A percentile compares a stretch with the other conserved stretches of the same genome.
phyloP scores from a whole-genome alignment of 2,329 filamentous ascomycete species.

The Hawksworthiomyces lignivorus region DNA sequence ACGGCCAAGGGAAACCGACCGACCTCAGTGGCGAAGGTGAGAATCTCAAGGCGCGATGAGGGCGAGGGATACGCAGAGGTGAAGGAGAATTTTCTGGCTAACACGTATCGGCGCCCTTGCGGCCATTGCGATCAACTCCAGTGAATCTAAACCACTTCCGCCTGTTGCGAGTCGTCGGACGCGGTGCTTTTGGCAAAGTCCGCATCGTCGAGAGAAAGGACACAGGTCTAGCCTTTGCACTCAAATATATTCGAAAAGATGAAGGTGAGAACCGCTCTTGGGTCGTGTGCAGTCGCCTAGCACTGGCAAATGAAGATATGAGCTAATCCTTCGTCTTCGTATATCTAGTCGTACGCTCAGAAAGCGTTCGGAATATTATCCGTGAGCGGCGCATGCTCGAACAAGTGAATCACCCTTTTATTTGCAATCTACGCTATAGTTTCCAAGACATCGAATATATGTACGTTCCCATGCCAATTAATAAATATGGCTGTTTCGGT shows the following conservation, averaged over 20 bases:
- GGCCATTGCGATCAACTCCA: conserved; percentile 27
- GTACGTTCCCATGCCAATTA: no score
- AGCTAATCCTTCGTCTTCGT: conserved; percentile 18
- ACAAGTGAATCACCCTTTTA: conserved; percentile 93
- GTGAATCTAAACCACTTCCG: conserved; percentile 98
- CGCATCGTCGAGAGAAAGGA: conserved; percentile 98
- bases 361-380: conserved; percentile 97
- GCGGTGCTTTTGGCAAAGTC: conserved; percentile 97
- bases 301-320: no score
- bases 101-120: neutral
- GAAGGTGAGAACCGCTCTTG: no score
- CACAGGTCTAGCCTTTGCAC: conserved; percentile 82
- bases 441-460: conserved; percentile 99
- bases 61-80: no score
- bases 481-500: neutral
- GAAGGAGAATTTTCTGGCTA: no score
- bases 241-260: conserved; percentile 99
- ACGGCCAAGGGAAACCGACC: conserved; percentile 89
- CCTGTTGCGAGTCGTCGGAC: conserved; percentile 87
- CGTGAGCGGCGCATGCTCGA: conserved; percentile 96
- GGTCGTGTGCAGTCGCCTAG: no score
- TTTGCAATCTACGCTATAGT: conserved; percentile 97
- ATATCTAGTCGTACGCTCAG: conserved; percentile 90
- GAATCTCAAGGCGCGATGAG: no score
- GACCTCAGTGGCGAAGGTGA: conserved; percentile 88